Base-by-base conservation (phyloP, 441 rosid genomes). In the Viola pubescens region DNA sequence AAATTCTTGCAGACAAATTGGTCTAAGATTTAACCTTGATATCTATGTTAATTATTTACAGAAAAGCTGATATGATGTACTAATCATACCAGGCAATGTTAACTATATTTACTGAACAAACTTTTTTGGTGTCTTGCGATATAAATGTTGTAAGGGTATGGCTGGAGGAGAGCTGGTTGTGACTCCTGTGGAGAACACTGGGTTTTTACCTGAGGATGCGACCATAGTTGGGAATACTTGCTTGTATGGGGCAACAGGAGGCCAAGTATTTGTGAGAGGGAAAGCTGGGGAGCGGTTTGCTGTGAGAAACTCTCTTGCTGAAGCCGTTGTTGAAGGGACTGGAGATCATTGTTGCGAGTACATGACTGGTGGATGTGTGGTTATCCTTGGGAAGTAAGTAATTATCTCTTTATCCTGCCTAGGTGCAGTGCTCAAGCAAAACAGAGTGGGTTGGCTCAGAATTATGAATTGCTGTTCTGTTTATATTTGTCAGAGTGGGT, bases 341-440 rank as follows among this genome's bases (percentile, higher is more conserved):
- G 96, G 95, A 51, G 91, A 94, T 67, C 99, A 94, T 65, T 90
- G 88, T 62, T 90, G 95, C 42, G 96, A 94, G 77, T 94, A 94
- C 81, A 90, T 94, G 99, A 90, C 96, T 63, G 99, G 97, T 64
- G 99, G 99, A 48, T 88, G 97, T 59, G 94, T 94, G 38, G 94
- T 90, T 11, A 82, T 90, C 44, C 92, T 88, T 68, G 99, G 99
- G 75, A 94, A 94, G 99, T 94, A 66, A 88, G 99, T 78, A 39
- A 49, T 53, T 53, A 51, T 58, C 53, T 53, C 47, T 68, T 48
- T 59, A 40, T 45, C 16, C 45, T 43, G 37, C 34, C 3, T 59
- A 9, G 52, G 52, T 58, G 50, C 6, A 54, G 37, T 61, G 10
- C 41, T 53, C 62, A 34, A 53, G 55, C 56, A 56, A 59, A 56